A percentile compares a stretch with the other conserved stretches of the same genome.
phyloP scores from a whole-genome alignment of 345 rosid genomes.

The Anacardium occidentale region DNA sequence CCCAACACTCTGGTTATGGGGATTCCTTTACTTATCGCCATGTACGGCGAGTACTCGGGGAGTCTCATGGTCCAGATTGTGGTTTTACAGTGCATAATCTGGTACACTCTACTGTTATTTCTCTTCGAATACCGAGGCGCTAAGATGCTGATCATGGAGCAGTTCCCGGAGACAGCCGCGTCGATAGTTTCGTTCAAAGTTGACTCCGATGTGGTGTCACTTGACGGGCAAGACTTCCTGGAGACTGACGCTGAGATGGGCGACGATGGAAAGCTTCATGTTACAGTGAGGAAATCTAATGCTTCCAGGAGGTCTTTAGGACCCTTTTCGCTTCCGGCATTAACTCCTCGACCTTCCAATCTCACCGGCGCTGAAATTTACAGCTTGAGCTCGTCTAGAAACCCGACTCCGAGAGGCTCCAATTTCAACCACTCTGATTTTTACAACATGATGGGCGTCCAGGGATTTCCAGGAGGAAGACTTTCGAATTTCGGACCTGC shows the following conservation, averaged over 20 bases:
- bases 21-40: conserved; percentile 82
- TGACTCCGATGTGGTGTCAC: conserved; percentile 83
- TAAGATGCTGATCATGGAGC: conserved; percentile 80
- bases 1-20: conserved; percentile 99
- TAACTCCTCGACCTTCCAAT: conserved; percentile 87
- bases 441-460: conserved; percentile 83
- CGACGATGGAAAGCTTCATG: conserved; percentile 86
- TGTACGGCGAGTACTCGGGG: conserved; percentile 72
- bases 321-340: conserved; percentile 48
- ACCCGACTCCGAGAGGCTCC: conserved; percentile 86
- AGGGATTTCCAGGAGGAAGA: conserved; percentile 58
- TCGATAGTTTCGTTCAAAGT: conserved; percentile 90
- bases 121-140: conserved; percentile 93
- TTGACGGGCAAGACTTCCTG: conserved; percentile 71
- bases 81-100: conserved; percentile 90
- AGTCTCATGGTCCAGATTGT: conserved; percentile 93
- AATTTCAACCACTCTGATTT: conserved; percentile 87
- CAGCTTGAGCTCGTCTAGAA: conserved; percentile 73
- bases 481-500: conserved; percentile 78
- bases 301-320: conserved; percentile 73
- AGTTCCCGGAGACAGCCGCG: conserved; percentile 91
- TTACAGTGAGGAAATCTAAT: conserved; percentile 79
- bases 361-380: conserved; percentile 94
- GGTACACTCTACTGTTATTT: conserved; percentile 92
- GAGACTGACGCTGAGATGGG: conserved; percentile 90